A percentile compares a stretch with the other conserved stretches of the same genome.
phyloP scores from a whole-genome alignment of 116 monocot species.

The Papilionanthe hybrid region DNA sequence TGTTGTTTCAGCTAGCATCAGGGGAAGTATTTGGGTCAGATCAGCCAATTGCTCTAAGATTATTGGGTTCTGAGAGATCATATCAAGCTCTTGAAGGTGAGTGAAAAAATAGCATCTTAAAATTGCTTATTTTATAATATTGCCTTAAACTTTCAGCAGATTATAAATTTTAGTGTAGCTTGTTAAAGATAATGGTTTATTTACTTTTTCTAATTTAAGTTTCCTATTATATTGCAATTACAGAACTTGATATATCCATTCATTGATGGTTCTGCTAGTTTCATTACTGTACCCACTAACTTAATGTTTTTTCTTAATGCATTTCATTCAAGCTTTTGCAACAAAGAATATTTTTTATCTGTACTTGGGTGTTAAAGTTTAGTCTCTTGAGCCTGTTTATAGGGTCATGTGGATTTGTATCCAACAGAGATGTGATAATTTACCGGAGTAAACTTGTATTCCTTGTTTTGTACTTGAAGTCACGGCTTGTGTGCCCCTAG shows the following conservation, averaged over 20 bases:
- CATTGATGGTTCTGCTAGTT: not conserved
- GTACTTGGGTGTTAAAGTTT: too few species aligned
- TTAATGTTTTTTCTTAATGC: not conserved
- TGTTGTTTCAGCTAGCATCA: conserved; percentile 80
- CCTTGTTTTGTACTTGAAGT: too few species aligned
- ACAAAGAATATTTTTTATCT: too few species aligned
- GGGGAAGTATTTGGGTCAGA: conserved; percentile 94
- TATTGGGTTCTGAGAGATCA: conserved; percentile 94
- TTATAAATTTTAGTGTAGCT: not conserved
- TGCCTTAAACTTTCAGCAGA: not conserved
- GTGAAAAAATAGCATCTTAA: not conserved
- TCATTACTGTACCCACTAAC: not conserved
- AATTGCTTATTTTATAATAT: not conserved
- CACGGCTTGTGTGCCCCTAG: too few species aligned
- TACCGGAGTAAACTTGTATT: too few species aligned
- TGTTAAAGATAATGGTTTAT: not conserved
- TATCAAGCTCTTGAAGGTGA: conserved; percentile 97
- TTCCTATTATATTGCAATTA: not conserved
- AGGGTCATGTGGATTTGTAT: too few species aligned
- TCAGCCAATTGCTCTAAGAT: conserved; percentile 85
- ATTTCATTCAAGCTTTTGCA: too few species aligned
- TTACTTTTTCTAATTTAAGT: not conserved
- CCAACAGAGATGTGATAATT: too few species aligned
- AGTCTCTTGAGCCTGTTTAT: too few species aligned
- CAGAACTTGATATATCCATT: not conserved